phyloP scores from a whole-genome alignment of 805 yeast genomes.

The Candida schatavii region DNA sequence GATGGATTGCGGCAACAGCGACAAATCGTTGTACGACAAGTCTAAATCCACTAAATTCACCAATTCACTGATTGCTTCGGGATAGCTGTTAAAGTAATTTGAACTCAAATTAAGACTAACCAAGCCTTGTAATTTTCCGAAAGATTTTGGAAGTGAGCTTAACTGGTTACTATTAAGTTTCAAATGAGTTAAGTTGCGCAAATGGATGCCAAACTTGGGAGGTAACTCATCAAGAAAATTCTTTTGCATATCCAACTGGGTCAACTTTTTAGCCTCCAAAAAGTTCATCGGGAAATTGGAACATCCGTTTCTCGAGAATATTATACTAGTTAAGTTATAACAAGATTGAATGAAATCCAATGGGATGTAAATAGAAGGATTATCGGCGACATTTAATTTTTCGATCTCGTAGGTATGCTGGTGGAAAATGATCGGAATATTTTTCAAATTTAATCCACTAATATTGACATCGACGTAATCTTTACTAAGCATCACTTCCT shows the following conservation, averaged over 20 bases:
- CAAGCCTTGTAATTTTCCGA: slow-evolving; percentile 53
- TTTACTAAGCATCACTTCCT: slow-evolving; percentile 60
- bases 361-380: slow-evolving; percentile 83
- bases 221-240: slow-evolving; percentile 71
- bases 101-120: slow-evolving; percentile 73
- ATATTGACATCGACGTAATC: slow-evolving; percentile 74
- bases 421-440: slow-evolving; percentile 80
- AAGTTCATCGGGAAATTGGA: slow-evolving; percentile 72
- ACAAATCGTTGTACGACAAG: slow-evolving; percentile 75
- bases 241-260: slow-evolving; percentile 69
- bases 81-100: slow-evolving; percentile 61
- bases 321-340: slow-evolving; percentile 61
- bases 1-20: slow-evolving; percentile 57
- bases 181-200: slow-evolving; percentile 54
- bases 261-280: slow-evolving; percentile 63
- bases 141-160: slow-evolving; percentile 56
- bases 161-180: slow-evolving; percentile 77
- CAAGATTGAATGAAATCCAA: slow-evolving; percentile 84
- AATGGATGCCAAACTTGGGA: slow-evolving; percentile 46
- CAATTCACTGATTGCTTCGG: slow-evolving; percentile 63
- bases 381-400: slow-evolving; percentile 76
- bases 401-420: slow-evolving; percentile 79
- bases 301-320: slow-evolving; percentile 70
- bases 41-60: slow-evolving; percentile 64
- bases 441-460: slow-evolving; percentile 69